Evolutionary conservation across 768 basidiomycete species (phyloP), one percentile per base, ranked within the genome.

Genomic region (Tricholoma terreum): DNA sequence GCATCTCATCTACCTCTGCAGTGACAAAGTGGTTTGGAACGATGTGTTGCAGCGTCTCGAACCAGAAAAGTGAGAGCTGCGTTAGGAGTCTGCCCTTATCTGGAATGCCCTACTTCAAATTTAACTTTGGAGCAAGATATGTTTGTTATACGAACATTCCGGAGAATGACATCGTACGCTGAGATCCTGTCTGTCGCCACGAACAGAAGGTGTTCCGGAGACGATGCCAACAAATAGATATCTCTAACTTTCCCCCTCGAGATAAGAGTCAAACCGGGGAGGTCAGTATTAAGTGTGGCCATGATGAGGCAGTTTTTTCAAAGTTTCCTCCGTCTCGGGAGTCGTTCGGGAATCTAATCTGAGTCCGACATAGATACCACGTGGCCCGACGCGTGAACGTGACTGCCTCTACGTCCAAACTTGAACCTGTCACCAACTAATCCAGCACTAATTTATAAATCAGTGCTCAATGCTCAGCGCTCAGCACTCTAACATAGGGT

Each of bases 171-270:
- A 79, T 99, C 96, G 77, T 92, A 98, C 0, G 95, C 95, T 17
- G 92, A 96, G 69, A 98, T 96, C 60, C 97, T 82, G 74, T 99
- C 97, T 9, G 91, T 88, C 10, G 96, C 95, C 57, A 98, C 88
- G 69, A 98, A 98, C 40, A 99, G 81, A 17, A 99, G 81, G 62
- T 84, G 81, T 52, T 85, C 80, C 3, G 46, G 46, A 19, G 82
- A 79, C 6, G 84, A 85, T 5, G 87, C 85, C 11, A 84, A 87
- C 31, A 82, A 65, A 74, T 99, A 98, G 67, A 99, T 87, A 72
- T 98, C 96, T 56, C 97, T 85, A 19, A 99, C 97, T 81, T 99
- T 99, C 57, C 97, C 97, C 69, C 81, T 85, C 1, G 93, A 94
- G 31, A 98, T 57, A 2, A 98, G 75, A 22, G 75, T 81, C 51